Conservation (phyloP, 1,284 basidiomycete genomes). For the Melampsora americana region DNA sequence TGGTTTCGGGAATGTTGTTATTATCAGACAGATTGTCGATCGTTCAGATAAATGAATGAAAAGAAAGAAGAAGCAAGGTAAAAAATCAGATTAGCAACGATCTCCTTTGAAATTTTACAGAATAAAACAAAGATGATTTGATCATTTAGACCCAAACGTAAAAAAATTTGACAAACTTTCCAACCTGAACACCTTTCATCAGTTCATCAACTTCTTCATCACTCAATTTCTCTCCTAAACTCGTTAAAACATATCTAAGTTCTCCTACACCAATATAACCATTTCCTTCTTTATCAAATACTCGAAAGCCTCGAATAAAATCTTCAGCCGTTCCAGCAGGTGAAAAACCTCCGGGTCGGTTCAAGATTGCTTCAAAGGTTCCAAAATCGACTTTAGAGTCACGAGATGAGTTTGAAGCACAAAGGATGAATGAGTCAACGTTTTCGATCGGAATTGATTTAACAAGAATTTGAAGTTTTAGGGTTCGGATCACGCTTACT, state of each 20-base stretch:
- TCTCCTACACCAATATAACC: conserved; percentile 90
- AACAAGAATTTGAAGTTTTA: background rate
- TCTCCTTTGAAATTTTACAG: background rate
- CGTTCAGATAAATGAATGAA: background rate
- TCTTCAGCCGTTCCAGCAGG: conserved; percentile 96
- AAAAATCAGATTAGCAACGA: background rate
- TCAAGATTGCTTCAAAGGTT: conserved; percentile 81
- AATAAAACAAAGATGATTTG: background rate
- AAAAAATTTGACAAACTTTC: conserved; percentile 52
- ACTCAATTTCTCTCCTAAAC: conserved; percentile 93
- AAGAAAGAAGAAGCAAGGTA: background rate
- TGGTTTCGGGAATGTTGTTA: background rate
- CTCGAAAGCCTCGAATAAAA: conserved; percentile 98
- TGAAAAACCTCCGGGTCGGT: conserved; percentile 93
- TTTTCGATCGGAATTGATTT: background rate
- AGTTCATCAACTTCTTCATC: conserved; percentile 98
- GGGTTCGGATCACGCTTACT: conserved; percentile 58
- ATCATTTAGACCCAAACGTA: background rate
- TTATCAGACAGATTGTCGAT: background rate
- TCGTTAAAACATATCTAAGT: conserved; percentile 89
- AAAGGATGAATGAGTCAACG: background rate
- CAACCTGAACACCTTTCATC: conserved; percentile 86
- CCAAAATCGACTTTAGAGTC: conserved; percentile 50
- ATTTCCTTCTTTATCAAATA: conserved; percentile 97
- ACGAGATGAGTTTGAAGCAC: background rate